phyloP scores from a whole-genome alignment of 768 basidiomycete genomes.

The Pisolithus microcarpus region DNA sequence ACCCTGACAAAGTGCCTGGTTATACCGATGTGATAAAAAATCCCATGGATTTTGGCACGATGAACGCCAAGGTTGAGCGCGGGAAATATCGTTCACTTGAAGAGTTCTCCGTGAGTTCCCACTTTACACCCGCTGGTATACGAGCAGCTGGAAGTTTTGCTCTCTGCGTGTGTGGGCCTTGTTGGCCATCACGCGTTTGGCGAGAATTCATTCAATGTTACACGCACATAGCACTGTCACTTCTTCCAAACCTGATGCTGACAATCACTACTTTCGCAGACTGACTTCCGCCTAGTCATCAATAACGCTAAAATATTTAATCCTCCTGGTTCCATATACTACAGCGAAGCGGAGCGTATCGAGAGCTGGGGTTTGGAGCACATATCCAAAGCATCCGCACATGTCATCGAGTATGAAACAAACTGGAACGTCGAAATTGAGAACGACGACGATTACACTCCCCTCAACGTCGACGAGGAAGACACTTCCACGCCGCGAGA shows the following conservation, averaged over 20 bases:
- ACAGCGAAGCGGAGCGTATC: conserved; percentile 66
- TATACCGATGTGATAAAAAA: conserved; percentile 64
- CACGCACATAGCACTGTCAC: neutral
- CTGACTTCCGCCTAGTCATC: conserved; percentile 66
- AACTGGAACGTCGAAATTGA: conserved; percentile 82
- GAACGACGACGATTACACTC: conserved; percentile 41
- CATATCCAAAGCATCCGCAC: conserved; percentile 60
- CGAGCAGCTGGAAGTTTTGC: too few relatives aligned
- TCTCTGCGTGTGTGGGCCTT: neutral
- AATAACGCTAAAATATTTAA: conserved; percentile 73
- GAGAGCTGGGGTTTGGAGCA: conserved; percentile 68
- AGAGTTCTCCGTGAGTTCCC: conserved; percentile 59
- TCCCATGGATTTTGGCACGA: conserved; percentile 92
- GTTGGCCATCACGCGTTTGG: neutral
- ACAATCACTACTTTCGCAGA: conserved; percentile 27
- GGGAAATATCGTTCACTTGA: conserved; percentile 76
- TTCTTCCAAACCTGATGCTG: neutral
- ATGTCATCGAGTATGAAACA: conserved; percentile 75
- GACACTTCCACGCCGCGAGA: conserved; percentile 38
- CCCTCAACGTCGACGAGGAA: conserved; percentile 33
- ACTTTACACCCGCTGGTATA: neutral
- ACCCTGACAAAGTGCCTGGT: conserved; percentile 50
- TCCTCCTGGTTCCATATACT: conserved; percentile 64
- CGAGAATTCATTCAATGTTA: neutral
- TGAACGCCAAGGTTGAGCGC: conserved; percentile 67